A percentile compares a stretch with the other conserved stretches of the same genome.
These are phyloP conservation scores for Globisporangium rhizosaccharum DNA, from an alignment of 352 stramenopile species.

Conservation along the genomic window DNA sequence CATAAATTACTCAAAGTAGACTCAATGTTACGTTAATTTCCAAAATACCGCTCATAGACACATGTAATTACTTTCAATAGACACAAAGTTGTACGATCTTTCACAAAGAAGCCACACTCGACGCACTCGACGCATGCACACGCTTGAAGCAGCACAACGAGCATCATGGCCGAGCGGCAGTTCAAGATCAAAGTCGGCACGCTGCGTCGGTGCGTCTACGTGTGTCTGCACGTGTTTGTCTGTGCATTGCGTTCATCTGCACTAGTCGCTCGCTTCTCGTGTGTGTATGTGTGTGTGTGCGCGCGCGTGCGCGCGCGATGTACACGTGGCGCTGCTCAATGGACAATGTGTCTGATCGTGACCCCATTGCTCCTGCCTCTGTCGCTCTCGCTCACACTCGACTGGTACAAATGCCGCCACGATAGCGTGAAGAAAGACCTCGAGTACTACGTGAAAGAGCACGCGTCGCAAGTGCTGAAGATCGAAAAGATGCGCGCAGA, in stretches of 20 bases:
- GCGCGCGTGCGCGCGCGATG: too few species aligned
- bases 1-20: not conserved
- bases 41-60: not conserved
- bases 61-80: not conserved
- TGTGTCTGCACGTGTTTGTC: not conserved
- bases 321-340: too few species aligned
- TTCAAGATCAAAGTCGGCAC: constrained; percentile 85
- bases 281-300: too few species aligned
- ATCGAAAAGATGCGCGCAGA: constrained; percentile 65
- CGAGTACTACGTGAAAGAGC: constrained; percentile 78
- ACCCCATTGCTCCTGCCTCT: too few species aligned
- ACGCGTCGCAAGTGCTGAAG: constrained; percentile 41
- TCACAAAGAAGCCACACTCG: too few species aligned
- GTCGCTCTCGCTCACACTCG: not conserved
- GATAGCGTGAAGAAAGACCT: constrained; percentile 77
- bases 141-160: not conserved
- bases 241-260: not conserved
- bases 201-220: constrained; percentile 38
- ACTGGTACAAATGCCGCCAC: not conserved
- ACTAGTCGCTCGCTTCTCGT: not conserved
- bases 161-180: constrained; percentile 50
- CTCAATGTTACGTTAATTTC: too few species aligned
- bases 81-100: too few species aligned
- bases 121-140: not conserved
- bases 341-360: not conserved